Base-by-base conservation (phyloP, 805 yeast genomes). In the Nakazawaea sp. region DNA sequence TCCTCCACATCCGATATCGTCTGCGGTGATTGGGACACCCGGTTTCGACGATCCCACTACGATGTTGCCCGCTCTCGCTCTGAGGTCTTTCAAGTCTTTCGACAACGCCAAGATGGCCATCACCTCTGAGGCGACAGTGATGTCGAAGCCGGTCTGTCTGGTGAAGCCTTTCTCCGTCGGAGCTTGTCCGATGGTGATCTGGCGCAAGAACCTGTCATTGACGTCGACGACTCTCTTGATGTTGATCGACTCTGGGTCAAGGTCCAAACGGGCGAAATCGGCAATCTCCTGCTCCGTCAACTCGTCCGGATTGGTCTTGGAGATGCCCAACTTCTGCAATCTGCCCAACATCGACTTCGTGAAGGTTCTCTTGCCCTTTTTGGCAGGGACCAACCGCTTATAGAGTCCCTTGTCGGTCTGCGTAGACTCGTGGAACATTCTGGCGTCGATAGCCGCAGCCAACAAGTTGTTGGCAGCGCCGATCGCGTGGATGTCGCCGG, bases 401-500 rank as follows among this genome's bases (percentile, higher is more conserved):
- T 77, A 83, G 47, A 83, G 70, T 21, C 86, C 78, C 43, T 73
- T 81, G 58, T 81, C 84, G 30, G 68, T 62, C 59, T 82, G 89
- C 19, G 90, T 82, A 43, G 66, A 46, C 62, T 83, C 94, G 55
- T 83, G 94, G 73, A 83, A 83, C 66, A 82, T 81, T 65, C 94
- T 72, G 2, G 94, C 81, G 59, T 83, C 94, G 45, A 83, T 77
- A 23, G 94, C 94, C 45, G 94, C 92, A 40, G 89, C 88, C 44
- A 83, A 63, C 52, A 83, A 64, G 59, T 83, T 83, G 57, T 81
- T 81, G 36, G 92, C 92, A 67, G 79, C 79, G 40, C 87, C 76
- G 52, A 83, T 81, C 32, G 92, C 90, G 56, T 83, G 92, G 43
- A 83, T 82, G 59, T 82, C 92, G 57, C 92, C 92, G 33, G 92